Evolutionary conservation across 2,329 filamentous ascomycete species (phyloP), one percentile per base, ranked within the genome.

Genomic region (Stemphylium lycopersici): DNA sequence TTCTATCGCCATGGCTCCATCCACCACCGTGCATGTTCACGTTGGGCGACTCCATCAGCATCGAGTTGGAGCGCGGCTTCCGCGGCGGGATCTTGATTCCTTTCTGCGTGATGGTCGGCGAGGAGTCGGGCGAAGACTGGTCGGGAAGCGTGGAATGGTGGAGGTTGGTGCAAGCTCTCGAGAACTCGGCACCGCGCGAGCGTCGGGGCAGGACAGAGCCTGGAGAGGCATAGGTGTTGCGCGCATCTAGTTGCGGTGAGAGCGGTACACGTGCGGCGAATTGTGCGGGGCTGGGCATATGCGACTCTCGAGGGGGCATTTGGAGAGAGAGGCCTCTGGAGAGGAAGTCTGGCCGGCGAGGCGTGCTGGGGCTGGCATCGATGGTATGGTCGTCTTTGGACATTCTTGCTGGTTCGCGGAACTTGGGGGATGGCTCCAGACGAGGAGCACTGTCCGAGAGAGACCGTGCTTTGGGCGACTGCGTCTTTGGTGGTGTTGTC

Each of bases 141-240:
- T 96, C 91, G 51, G 93, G 93, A 7, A 98, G 84, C 0, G 90
- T 98, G 13, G 93, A 97, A 76, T 98, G 95, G 77, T 98, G 95
- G 18, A 99, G 82, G 71, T 93, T 96, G 10, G 93, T 97, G 58
- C 91, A 95, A 10, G 93, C 93, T 63, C 93, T 85, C 36, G 93
- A 93, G 75, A 96, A 98, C 77, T 98, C 93, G 56, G 97, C 81
- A 38, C 93, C 93, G 51, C 93, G 86, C 26, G 93, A 97, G 57
- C 93, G 88, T 61, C 93, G 87, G 15, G 93, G 93, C 6, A 98
- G 83, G 41, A 96, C 90, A 48, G 93, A 96, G 22, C 90, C 89
- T 2, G 93, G 92, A 1, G 91, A 93, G 3, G 62, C 62, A 78
- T 96, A 96, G 42, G 88, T 91, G 63, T 92, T 90, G 16, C 89